Percentiles rank a stretch among this genome's conserved stretches.
Evolutionary conservation across 2,329 filamentous ascomycete species (phyloP).

Genomic region (Cladophialophora exuberans): DNA sequence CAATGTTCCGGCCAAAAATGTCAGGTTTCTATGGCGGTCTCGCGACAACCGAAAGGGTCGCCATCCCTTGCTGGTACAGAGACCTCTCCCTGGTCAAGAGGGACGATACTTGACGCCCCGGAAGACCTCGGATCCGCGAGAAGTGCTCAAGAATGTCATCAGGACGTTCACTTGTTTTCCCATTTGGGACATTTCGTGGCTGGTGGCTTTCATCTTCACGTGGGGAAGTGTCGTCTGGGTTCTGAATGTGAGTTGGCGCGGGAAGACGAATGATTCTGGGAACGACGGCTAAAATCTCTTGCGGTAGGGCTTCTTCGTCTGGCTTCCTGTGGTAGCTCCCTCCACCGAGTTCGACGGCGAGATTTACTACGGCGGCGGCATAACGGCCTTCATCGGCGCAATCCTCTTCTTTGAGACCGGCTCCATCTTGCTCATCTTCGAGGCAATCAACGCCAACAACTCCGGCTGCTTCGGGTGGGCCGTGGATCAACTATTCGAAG

Average conservation of each 20-base stretch:
- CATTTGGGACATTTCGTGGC: conserved; percentile 61
- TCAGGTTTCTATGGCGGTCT: conserved; percentile 46
- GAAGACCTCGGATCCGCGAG: conserved; percentile 38
- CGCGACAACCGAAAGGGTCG: conserved; percentile 54
- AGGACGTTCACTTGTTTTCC: conserved; percentile 57
- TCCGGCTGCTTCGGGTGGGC: conserved; percentile 72
- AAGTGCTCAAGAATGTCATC: conserved; percentile 43
- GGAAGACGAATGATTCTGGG: too few relatives aligned
- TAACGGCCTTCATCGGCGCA: conserved; percentile 68
- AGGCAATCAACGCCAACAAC: conserved; percentile 70
- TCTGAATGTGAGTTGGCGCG: conserved; percentile 43
- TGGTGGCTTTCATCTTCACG: conserved; percentile 59
- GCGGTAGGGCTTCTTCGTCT: conserved; percentile 53
- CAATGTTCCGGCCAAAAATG: conserved; percentile 32
- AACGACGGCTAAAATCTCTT: too few relatives aligned
- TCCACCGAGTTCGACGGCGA: conserved; percentile 47
- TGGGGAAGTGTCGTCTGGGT: conserved; percentile 59
- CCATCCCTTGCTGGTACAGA: conserved; percentile 44
- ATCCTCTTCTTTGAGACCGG: conserved; percentile 71
- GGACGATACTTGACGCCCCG: conserved; percentile 37
- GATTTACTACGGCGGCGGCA: conserved; percentile 58
- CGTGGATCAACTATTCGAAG: conserved; percentile 55
- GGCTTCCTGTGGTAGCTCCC: conserved; percentile 61
- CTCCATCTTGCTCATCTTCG: conserved; percentile 64
- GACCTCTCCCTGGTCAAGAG: conserved; percentile 36